phyloP scores from a whole-genome alignment of 352 stramenopile genomes.

The Pythium dissotocum region DNA sequence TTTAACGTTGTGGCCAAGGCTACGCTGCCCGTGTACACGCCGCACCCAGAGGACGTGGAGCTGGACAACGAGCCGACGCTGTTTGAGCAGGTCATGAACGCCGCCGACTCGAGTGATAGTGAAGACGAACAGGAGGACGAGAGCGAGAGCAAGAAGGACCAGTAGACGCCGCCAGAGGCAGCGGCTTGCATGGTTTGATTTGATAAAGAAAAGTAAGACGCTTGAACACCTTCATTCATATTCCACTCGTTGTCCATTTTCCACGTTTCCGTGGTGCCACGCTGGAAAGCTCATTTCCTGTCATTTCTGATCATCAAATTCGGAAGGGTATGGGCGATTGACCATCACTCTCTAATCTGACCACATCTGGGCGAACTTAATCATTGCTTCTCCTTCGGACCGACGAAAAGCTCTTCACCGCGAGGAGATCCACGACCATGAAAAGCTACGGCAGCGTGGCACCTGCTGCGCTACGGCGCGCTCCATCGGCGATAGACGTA shows the following conservation, averaged over 20 bases:
- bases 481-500: constrained; percentile 18
- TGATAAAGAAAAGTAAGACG: constrained; percentile 9
- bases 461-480: constrained; percentile 19
- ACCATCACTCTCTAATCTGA: constrained; percentile 1
- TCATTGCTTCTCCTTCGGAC: neutral
- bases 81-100: constrained; percentile 97
- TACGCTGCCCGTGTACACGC: constrained; percentile 93
- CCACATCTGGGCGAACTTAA: neutral
- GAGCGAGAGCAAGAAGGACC: constrained; percentile 52
- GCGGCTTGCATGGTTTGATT: constrained; percentile 8
- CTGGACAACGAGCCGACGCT: constrained; percentile 99
- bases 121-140: constrained; percentile 79
- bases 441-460: constrained; percentile 32
- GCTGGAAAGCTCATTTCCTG: neutral
- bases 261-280: neutral
- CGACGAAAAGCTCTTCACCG: neutral
- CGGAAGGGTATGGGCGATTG: neutral
- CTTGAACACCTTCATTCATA: neutral
- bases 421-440: constrained; percentile 7
- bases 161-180: constrained; percentile 29
- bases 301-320: neutral
- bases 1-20: constrained; percentile 94
- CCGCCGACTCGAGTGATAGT: constrained; percentile 84
- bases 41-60: constrained; percentile 98
- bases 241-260: neutral